phyloP scores from a whole-genome alignment of 2,329 filamentous ascomycete genomes.

The Fusarium virguliforme region DNA sequence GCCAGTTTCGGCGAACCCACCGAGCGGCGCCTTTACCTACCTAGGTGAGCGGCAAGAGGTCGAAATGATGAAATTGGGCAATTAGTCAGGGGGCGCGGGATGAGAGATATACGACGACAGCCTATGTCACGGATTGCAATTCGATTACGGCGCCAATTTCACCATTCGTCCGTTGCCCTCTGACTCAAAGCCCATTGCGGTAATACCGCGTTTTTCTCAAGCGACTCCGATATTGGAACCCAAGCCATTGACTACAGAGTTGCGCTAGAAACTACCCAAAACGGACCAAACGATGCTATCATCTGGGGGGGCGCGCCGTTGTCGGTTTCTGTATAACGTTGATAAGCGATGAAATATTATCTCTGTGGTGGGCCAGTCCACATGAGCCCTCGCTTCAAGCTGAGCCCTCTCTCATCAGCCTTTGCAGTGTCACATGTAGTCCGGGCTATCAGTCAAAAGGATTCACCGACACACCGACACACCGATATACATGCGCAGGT shows the following conservation, averaged over 20 bases:
- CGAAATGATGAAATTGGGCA: constrained; percentile 14
- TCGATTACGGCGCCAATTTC: constrained; percentile 37
- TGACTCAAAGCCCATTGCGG: constrained; percentile 20
- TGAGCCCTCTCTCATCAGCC: constrained; percentile 9
- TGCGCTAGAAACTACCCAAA: constrained; percentile 44
- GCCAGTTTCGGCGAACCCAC: background rate
- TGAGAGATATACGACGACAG: constrained; percentile 32
- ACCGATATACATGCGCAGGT: background rate
- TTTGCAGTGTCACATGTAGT: constrained; percentile 29
- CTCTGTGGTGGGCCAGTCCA: constrained; percentile 23
- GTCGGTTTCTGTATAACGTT: constrained; percentile 15
- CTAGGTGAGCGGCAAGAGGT: constrained; percentile 20
- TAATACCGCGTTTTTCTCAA: constrained; percentile 29
- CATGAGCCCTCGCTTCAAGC: constrained; percentile 19
- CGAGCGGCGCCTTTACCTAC: background rate
- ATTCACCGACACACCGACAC: constrained; percentile 42
- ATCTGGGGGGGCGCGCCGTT: background rate
- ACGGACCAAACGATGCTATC: constrained; percentile 29
- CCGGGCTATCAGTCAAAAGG: background rate
- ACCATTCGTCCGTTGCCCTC: constrained; percentile 24
- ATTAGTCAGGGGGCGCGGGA: constrained; percentile 23
- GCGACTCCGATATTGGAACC: constrained; percentile 10
- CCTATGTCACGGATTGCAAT: constrained; percentile 41
- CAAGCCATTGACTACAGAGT: constrained; percentile 16
- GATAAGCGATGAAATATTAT: constrained; percentile 8